Percentiles rank a stretch among this genome's conserved stretches.
Conservation (phyloP, 257 asterid genomes). For the Jasminum sambac region DNA sequence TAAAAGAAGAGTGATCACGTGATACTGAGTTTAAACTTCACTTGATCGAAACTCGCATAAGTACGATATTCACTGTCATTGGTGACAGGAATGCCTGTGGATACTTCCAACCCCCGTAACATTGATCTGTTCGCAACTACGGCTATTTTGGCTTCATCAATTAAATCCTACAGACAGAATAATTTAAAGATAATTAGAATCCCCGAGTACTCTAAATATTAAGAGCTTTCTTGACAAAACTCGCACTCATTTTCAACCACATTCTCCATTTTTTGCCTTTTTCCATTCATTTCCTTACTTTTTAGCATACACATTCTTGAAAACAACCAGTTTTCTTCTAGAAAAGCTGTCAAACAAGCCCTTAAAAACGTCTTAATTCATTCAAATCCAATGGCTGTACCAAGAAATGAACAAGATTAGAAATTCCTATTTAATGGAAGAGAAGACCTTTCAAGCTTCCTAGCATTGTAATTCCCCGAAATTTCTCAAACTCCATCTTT, state of each 20-base stretch:
- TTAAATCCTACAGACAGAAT: conserved; percentile 63
- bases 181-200: background rate
- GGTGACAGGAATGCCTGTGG: conserved; percentile 55
- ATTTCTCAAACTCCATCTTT: background rate
- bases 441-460: background rate
- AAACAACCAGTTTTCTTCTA: no score
- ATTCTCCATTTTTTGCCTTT: no score
- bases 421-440: background rate
- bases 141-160: conserved; percentile 77
- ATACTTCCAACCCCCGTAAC: conserved; percentile 70
- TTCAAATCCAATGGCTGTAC: conserved; percentile 9
- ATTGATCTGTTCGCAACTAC: conserved; percentile 76
- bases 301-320: no score
- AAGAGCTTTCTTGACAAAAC: background rate
- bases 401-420: background rate
- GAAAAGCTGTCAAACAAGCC: no score
- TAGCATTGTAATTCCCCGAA: no score
- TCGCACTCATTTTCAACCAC: no score
- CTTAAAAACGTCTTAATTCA: background rate
- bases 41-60: conserved; percentile 73
- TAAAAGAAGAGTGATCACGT: background rate
- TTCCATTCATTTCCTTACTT: no score
- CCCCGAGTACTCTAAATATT: conserved; percentile 1
- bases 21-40: conserved; percentile 17
- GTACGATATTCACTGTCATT: conserved; percentile 63